These are phyloP conservation scores for Simplicillium aogashimaense DNA, from an alignment of 2,329 filamentous ascomycete species.

Conservation along the genomic window DNA sequence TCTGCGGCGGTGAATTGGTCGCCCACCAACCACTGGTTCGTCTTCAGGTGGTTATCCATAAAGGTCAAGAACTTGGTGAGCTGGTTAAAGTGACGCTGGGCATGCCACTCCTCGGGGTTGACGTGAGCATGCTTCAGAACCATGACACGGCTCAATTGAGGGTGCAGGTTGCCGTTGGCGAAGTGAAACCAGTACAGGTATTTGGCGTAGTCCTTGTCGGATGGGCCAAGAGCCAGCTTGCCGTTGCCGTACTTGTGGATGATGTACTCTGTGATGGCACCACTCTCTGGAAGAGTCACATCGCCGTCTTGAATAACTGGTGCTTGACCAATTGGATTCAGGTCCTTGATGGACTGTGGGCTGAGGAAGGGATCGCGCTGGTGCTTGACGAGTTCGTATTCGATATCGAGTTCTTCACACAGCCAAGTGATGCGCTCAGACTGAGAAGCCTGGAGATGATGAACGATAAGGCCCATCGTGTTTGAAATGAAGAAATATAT, in stretches of 20 bases:
- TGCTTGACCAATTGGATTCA: neutral
- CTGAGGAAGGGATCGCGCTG: neutral
- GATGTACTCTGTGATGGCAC: conserved; percentile 2
- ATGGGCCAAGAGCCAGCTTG: neutral
- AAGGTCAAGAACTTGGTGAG: neutral
- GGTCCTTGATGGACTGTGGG: neutral
- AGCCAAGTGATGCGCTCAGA: conserved; percentile 3
- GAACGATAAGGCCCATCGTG: neutral
- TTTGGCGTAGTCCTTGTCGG: neutral
- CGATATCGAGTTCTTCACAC: neutral
- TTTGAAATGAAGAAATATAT: too few relatives aligned
- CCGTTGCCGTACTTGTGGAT: neutral
- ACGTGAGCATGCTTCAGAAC: neutral
- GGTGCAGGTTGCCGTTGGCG: conserved; percentile 1
- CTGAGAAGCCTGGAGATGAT: conserved; percentile 1
- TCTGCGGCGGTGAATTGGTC: conserved; percentile 1
- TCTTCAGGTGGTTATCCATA: neutral
- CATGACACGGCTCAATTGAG: neutral
- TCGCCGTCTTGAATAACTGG: conserved; percentile 2
- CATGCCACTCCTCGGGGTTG: neutral
- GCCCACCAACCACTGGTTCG: neutral
- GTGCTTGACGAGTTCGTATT: conserved; percentile 1
- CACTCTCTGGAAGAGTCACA: neutral
- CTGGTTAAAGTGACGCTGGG: conserved; percentile 1
- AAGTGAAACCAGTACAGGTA: conserved; percentile 2